Percentiles rank a stretch among this genome's conserved stretches.
phyloP scores from a whole-genome alignment of 148 eudicot genomes.

The Amaranthus hypochondriacus region DNA sequence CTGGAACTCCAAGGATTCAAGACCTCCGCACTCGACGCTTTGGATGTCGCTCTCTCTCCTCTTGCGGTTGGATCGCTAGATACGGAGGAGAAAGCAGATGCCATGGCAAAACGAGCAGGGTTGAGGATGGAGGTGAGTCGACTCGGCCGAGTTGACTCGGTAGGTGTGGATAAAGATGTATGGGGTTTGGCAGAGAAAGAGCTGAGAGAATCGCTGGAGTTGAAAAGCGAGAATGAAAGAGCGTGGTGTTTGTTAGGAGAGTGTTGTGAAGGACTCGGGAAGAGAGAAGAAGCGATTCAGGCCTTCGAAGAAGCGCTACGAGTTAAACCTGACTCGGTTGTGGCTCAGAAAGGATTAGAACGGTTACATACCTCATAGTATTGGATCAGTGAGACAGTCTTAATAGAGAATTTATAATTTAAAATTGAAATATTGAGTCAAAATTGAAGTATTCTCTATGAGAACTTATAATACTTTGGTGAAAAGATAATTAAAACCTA shows the following conservation, averaged over 20 bases:
- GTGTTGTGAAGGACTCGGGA: constrained; percentile 55
- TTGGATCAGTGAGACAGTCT: too few species aligned
- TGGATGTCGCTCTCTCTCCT: constrained; percentile 62
- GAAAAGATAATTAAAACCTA: too few species aligned
- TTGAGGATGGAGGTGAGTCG: constrained; percentile 41
- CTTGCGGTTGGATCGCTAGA: constrained; percentile 48
- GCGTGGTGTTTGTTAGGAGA: constrained; percentile 58
- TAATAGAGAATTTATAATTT: too few species aligned
- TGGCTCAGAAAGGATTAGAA: constrained; percentile 39
- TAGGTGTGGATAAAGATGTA: constrained; percentile 34
- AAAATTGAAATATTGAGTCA: too few species aligned
- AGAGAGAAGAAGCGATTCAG: constrained; percentile 39
- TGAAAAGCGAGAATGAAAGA: constrained; percentile 40
- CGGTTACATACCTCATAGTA: constrained; percentile 27
- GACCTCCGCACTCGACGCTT: constrained; percentile 54
- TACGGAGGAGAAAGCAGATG: constrained; percentile 56
- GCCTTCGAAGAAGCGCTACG: constrained; percentile 51
- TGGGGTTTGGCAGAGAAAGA: constrained; percentile 45
- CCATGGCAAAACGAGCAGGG: constrained; percentile 61
- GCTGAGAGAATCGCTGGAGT: constrained; percentile 55
- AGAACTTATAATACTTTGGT: too few species aligned
- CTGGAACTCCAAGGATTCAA: constrained; percentile 68
- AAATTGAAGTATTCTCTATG: too few species aligned
- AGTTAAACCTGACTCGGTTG: constrained; percentile 27
- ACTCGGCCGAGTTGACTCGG: constrained; percentile 13